Evolutionary conservation across 2,329 filamentous ascomycete species (phyloP).

Genomic region (Neonectria coccinea): DNA sequence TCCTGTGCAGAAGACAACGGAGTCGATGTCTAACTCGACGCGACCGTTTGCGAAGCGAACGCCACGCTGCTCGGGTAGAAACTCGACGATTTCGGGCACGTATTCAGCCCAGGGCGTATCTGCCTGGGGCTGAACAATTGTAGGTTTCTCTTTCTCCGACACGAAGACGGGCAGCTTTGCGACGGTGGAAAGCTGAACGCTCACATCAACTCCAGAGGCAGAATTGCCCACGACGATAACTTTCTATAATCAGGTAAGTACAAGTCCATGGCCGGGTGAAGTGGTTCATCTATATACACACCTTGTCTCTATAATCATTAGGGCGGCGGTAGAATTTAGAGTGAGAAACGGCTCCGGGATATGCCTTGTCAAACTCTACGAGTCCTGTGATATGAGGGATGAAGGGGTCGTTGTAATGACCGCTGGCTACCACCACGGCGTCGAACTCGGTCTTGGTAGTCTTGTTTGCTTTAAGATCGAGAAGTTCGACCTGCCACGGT

Average conservation of each 20-base stretch:
- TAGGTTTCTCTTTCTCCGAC: constrained; percentile 58
- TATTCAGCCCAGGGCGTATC: constrained; percentile 48
- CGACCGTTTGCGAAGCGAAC: constrained; percentile 72
- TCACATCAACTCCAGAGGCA: constrained; percentile 78
- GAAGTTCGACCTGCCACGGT: constrained; percentile 59
- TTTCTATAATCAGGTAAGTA: constrained; percentile 63
- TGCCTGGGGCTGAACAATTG: constrained; percentile 44
- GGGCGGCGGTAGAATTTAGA: constrained; percentile 75
- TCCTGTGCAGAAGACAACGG: constrained; percentile 85
- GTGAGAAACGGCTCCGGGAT: constrained; percentile 66
- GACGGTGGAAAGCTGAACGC: constrained; percentile 68
- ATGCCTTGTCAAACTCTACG: constrained; percentile 60
- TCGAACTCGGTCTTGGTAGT: constrained; percentile 60
- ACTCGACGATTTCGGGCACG: constrained; percentile 61
- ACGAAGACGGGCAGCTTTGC: constrained; percentile 67
- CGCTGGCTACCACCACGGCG: constrained; percentile 71
- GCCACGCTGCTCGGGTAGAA: constrained; percentile 56
- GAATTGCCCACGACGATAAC: constrained; percentile 76
- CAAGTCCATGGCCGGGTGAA: accelerated
- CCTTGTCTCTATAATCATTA: constrained; percentile 49
- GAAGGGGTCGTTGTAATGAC: constrained; percentile 71
- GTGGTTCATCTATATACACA: constrained; percentile 11
- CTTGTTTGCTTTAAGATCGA: constrained; percentile 46
- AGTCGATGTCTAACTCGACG: constrained; percentile 74
- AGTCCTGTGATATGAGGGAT: constrained; percentile 69